phyloP scores from a whole-genome alignment of 129 eudicot genomes.

The Smallanthus sonchifolius region DNA sequence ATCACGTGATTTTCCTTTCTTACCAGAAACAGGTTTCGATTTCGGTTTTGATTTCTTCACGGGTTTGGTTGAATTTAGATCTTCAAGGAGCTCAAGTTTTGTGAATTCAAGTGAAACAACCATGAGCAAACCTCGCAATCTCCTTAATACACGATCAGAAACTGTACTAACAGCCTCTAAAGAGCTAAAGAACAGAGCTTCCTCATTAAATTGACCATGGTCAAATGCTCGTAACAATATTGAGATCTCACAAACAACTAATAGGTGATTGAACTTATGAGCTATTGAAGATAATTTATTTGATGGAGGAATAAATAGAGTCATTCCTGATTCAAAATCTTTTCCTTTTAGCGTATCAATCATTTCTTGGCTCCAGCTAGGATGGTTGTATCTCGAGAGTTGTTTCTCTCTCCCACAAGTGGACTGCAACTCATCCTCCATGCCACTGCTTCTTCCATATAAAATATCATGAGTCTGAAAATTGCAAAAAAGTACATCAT shows the following conservation, averaged over 20 bases:
- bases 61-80: slow-evolving; percentile 32
- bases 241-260: slow-evolving; percentile 59
- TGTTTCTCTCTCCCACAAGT: slow-evolving; percentile 18
- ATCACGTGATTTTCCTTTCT: slow-evolving; percentile 63
- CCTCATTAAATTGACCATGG: slow-evolving; percentile 37
- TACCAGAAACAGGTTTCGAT: slow-evolving; percentile 49
- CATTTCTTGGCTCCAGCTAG: slow-evolving; percentile 24
- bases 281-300: slow-evolving; percentile 33
- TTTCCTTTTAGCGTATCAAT: slow-evolving; percentile 21
- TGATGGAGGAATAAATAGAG: slow-evolving; percentile 22
- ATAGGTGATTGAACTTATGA: slow-evolving; percentile 36
- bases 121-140: slow-evolving; percentile 76
- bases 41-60: slow-evolving; percentile 50
- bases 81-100: slow-evolving; percentile 79
- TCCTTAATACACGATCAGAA: slow-evolving; percentile 65
- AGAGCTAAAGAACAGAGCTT: slow-evolving; percentile 69
- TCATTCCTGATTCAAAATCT: slow-evolving; percentile 29
- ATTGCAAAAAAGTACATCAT: slow-evolving; percentile 14
- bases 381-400: slow-evolving; percentile 19
- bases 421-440: slow-evolving; percentile 43
- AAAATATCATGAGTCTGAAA: slow-evolving; percentile 67
- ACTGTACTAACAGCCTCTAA: slow-evolving; percentile 52
- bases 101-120: slow-evolving; percentile 86
- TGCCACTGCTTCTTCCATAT: slow-evolving; percentile 33
- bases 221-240: slow-evolving; percentile 40